Evolutionary conservation across 148 eudicot genomes (phyloP).

Genomic region (Silene conica): DNA sequence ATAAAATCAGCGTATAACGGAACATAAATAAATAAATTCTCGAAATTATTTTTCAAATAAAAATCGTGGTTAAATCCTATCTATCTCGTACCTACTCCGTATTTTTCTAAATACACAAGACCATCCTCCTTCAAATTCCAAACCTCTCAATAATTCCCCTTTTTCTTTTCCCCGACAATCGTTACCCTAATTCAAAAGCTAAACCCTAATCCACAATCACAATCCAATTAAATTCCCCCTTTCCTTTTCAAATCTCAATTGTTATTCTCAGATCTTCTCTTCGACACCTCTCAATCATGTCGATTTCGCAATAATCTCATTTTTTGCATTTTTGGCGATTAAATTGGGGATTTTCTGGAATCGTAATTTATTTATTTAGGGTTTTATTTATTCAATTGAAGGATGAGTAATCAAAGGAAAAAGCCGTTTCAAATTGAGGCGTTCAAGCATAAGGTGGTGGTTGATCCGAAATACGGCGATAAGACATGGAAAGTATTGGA

Average conservation of each 20-base stretch:
- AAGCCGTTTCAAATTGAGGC: conserved; percentile 74
- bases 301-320: neutral
- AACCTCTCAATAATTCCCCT: neutral
- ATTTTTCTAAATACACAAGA: too few relatives aligned
- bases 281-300: conserved; percentile 2
- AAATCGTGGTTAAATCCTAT: too few relatives aligned
- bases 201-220: conserved; percentile 23
- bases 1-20: too few relatives aligned
- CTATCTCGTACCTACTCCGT: too few relatives aligned
- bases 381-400: conserved; percentile 1
- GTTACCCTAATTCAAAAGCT: conserved; percentile 5
- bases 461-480: conserved; percentile 77
- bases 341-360: conserved; percentile 1
- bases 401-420: conserved; percentile 63
- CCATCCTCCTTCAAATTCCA: too few relatives aligned
- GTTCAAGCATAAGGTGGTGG: conserved; percentile 68
- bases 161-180: neutral
- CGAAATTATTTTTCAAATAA: too few relatives aligned
- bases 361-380: neutral
- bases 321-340: neutral
- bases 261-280: conserved; percentile 6
- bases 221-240: neutral
- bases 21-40: too few relatives aligned
- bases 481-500: conserved; percentile 77
- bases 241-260: conserved; percentile 1